Conservation (phyloP, 2,329 filamentous ascomycete species). For the Catunica adiposa region DNA sequence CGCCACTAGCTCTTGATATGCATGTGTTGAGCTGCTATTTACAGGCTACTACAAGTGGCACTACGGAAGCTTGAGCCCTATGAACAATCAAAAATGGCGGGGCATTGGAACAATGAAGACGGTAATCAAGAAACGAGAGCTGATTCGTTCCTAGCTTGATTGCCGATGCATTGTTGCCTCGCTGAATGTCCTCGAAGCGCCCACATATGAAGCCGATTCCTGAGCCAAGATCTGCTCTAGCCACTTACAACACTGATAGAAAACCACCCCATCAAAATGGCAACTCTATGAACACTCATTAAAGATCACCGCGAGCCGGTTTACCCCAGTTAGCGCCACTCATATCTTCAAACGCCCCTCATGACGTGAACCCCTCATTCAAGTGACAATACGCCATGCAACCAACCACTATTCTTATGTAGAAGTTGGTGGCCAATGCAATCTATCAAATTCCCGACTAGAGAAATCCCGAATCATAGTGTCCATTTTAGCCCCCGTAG, state of each 20-base stretch:
- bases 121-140: not conserved
- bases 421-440: not conserved
- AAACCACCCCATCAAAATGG: not conserved
- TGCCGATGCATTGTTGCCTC: not conserved
- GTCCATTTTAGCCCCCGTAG: not conserved
- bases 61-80: too few species aligned
- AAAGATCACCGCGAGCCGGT: not conserved
- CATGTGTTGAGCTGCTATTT: not conserved
- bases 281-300: not conserved
- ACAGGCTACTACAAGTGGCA: too few species aligned
- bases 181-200: not conserved
- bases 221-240: not conserved
- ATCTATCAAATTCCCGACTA: not conserved
- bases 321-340: not conserved
- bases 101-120: too few species aligned
- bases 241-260: not conserved
- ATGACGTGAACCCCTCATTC: not conserved
- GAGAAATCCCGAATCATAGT: not conserved
- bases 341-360: not conserved
- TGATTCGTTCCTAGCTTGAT: not conserved
- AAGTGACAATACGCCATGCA: not conserved
- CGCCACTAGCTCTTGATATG: not conserved
- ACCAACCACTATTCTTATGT: not conserved
- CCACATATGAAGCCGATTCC: not conserved
- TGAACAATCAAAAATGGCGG: too few species aligned